A percentile compares a stretch with the other conserved stretches of the same genome.
These are phyloP conservation scores for Eucalyptus shirleyi DNA, from an alignment of 345 rosid genomes.

Conservation along the genomic window DNA sequence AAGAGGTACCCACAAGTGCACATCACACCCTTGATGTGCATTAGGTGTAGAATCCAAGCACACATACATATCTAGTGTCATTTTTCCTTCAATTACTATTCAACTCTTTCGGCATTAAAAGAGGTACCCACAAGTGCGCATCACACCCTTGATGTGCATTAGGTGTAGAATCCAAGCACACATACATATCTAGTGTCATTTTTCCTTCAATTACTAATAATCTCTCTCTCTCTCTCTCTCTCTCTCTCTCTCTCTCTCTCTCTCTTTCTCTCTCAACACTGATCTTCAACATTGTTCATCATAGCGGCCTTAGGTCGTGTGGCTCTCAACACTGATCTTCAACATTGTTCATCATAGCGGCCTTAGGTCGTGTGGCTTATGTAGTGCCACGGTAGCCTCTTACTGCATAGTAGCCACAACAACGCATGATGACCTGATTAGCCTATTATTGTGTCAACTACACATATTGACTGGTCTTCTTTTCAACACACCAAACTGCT, in stretches of 20 bases:
- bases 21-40: not conserved
- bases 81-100: not conserved
- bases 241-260: not conserved
- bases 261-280: not conserved
- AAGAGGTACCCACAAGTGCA: not conserved
- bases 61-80: not conserved
- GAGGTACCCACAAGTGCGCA: not conserved
- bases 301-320: fast-evolving
- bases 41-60: not conserved
- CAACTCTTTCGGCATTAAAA: not conserved
- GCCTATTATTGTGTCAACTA: not conserved
- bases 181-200: not conserved
- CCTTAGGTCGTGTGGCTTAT: not conserved
- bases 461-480: not conserved
- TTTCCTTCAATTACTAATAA: not conserved
- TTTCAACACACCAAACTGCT: not conserved
- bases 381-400: not conserved
- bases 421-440: fast-evolving
- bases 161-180: not conserved
- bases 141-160: fast-evolving
- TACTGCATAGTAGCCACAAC: not conserved
- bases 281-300: not conserved
- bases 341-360: not conserved
- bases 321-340: not conserved
- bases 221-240: too few species aligned